Conservation (phyloP, 2,329 filamentous ascomycete genomes). For the Hypocreales sp. region DNA sequence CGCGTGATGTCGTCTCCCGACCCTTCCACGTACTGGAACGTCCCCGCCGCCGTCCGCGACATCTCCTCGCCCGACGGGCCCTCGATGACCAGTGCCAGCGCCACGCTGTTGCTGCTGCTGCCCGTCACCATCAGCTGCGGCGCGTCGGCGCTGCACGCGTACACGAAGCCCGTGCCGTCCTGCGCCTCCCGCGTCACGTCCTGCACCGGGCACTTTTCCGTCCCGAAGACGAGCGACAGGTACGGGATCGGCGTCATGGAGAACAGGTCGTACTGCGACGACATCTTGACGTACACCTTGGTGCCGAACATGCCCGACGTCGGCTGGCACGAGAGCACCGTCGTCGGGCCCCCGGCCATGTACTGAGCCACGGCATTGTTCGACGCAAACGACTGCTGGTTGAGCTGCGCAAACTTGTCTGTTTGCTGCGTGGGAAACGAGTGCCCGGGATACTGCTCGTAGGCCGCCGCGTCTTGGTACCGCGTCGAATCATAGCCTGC, state of each 20-base stretch:
- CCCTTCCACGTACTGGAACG: slow-evolving; percentile 35
- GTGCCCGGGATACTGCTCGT: slow-evolving; percentile 35
- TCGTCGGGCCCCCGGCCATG: slow-evolving; percentile 41
- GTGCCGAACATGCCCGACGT: slow-evolving; percentile 52
- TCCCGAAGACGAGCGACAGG: slow-evolving; percentile 63
- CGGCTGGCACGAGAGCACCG: slow-evolving; percentile 57
- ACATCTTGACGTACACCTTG: slow-evolving; percentile 58
- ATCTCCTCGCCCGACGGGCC: slow-evolving; percentile 35
- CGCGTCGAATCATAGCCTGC: slow-evolving; percentile 44
- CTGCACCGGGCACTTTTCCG: slow-evolving; percentile 46
- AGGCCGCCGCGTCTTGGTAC: slow-evolving; percentile 41
- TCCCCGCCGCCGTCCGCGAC: slow-evolving; percentile 29
- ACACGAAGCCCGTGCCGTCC: slow-evolving; percentile 48
- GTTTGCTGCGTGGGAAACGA: slow-evolving; percentile 29
- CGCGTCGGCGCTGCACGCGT: slow-evolving; percentile 56
- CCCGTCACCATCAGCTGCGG: slow-evolving; percentile 43
- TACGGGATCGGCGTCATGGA: slow-evolving; percentile 36
- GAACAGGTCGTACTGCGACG: slow-evolving; percentile 57
- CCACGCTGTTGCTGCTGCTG: slow-evolving; percentile 33
- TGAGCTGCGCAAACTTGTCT: slow-evolving; percentile 36
- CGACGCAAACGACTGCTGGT: slow-evolving; percentile 39
- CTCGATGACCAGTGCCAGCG: slow-evolving; percentile 38
- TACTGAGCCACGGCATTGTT: slow-evolving; percentile 53
- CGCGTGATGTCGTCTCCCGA: slow-evolving; percentile 28
- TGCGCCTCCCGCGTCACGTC: slow-evolving; percentile 45